Evolutionary conservation across 345 rosid genomes (phyloP).

Genomic region (Ricinus communis): DNA sequence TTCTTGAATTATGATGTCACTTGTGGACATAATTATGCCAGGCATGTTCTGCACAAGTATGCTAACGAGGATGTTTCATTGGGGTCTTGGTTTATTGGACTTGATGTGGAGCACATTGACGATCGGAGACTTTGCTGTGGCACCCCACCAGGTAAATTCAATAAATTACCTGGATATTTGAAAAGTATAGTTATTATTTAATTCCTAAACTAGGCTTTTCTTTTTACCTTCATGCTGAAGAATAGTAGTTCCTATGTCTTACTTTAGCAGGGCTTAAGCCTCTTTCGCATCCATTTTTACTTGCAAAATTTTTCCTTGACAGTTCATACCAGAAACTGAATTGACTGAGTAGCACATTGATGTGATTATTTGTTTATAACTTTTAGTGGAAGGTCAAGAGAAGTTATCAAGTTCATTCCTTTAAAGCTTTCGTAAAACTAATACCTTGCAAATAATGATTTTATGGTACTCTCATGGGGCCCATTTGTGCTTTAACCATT

Average conservation of each 20-base stretch:
- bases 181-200: neutral
- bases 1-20: conserved; percentile 6
- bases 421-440: neutral
- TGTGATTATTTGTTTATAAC: conserved; percentile 5
- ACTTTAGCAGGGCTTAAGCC: conserved; percentile 18
- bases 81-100: conserved; percentile 98
- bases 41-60: conserved; percentile 92
- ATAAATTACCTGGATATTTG: neutral
- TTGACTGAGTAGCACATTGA: conserved; percentile 17
- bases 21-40: conserved; percentile 30
- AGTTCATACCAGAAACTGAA: conserved; percentile 23
- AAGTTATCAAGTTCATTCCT: conserved; percentile 9
- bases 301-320: conserved; percentile 14
- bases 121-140: conserved; percentile 96
- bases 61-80: conserved; percentile 96
- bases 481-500: neutral
- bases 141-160: conserved; percentile 85
- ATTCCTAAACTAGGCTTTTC: no score
- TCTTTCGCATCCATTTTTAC: conserved; percentile 25
- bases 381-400: conserved; percentile 15
- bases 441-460: neutral
- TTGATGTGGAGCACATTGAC: conserved; percentile 87
- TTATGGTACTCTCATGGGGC: neutral
- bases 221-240: conserved; percentile 4
- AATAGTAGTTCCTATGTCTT: conserved; percentile 26